A percentile compares a stretch with the other conserved stretches of the same genome.
Conservation (phyloP, 2,329 filamentous ascomycete species). For the Chlorencoelia australis region DNA sequence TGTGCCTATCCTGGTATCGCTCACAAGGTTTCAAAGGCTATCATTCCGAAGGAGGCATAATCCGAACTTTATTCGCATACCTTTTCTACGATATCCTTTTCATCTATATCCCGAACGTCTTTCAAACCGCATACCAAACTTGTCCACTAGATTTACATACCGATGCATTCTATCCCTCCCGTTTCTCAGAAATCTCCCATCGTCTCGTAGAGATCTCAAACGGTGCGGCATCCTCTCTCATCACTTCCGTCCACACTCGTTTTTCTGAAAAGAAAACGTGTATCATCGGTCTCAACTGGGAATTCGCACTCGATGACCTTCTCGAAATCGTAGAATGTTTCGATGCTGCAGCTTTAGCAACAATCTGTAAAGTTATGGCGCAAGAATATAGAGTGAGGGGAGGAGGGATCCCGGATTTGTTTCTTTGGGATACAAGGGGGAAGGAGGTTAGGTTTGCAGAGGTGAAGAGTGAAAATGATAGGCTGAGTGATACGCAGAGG, state of each 20-base stretch:
- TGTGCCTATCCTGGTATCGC: conserved; percentile 85
- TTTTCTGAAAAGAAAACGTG: conserved; percentile 67
- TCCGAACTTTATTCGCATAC: conserved; percentile 84
- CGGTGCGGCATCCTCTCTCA: conserved; percentile 57
- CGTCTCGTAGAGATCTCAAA: conserved; percentile 82
- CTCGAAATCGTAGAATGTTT: conserved; percentile 72
- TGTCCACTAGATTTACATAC: conserved; percentile 89
- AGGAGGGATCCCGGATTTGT: conserved; percentile 83
- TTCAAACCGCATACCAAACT: conserved; percentile 90
- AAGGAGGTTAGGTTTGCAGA: conserved; percentile 21
- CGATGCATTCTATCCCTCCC: conserved; percentile 78
- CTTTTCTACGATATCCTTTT: conserved; percentile 93
- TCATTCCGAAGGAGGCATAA: conserved; percentile 82
- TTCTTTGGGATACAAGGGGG: conserved; percentile 56
- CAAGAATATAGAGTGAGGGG: conserved; percentile 86
- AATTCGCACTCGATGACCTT: conserved; percentile 69
- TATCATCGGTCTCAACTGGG: conserved; percentile 88
- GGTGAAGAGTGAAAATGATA: conserved; percentile 60
- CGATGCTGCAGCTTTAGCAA: conserved; percentile 66
- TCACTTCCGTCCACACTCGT: conserved; percentile 56
- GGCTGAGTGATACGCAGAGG: conserved; percentile 88
- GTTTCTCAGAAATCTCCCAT: conserved; percentile 83
- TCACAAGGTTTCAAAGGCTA: conserved; percentile 82
- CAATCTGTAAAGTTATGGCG: conserved; percentile 85
- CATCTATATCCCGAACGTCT: conserved; percentile 88